These are phyloP conservation scores for Moesziomyces aphidis DNA, from an alignment of 1,284 basidiomycete species.

Conservation along the genomic window DNA sequence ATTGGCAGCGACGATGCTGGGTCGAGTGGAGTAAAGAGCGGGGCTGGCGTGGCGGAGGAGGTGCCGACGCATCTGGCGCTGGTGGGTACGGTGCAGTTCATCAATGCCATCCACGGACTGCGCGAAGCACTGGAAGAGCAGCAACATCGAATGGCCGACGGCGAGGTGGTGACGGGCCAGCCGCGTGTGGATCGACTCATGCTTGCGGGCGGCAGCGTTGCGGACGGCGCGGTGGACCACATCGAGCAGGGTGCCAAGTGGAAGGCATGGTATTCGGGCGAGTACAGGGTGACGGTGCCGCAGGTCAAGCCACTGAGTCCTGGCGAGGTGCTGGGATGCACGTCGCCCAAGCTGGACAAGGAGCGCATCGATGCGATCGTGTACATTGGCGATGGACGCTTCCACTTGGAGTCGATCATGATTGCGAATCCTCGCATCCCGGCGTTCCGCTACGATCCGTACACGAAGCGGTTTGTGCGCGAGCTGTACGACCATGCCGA, in stretches of 20 bases:
- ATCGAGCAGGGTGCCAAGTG: conserved; percentile 43
- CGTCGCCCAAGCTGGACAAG: conserved; percentile 78
- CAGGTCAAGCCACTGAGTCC: conserved; percentile 93
- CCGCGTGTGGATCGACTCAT: conserved; percentile 24
- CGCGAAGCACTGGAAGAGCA: conserved; percentile 53
- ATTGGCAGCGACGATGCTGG: conserved; percentile 30
- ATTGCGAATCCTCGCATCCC: conserved; percentile 96
- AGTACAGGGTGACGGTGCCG: conserved; percentile 74
- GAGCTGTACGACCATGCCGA: conserved; percentile 90
- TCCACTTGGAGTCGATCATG: conserved; percentile 99
- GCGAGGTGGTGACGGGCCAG: conserved; percentile 21
- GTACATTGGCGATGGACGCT: conserved; percentile 96
- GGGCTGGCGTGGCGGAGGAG: background rate
- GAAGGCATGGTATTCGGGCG: conserved; percentile 42
- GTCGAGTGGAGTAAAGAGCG: background rate
- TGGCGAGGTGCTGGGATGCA: conserved; percentile 96
- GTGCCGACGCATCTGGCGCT: conserved; percentile 57
- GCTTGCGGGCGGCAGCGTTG: conserved; percentile 27
- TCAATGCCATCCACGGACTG: conserved; percentile 62
- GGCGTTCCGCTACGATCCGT: conserved; percentile 98
- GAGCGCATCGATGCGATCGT: conserved; percentile 61
- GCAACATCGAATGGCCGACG: conserved; percentile 35
- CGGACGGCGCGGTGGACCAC: conserved; percentile 22
- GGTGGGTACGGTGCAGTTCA: conserved; percentile 67
- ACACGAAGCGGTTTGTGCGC: conserved; percentile 94